phyloP scores from a whole-genome alignment of 495 filamentous ascomycete species.

The Penicillium cosmopolitanum region DNA sequence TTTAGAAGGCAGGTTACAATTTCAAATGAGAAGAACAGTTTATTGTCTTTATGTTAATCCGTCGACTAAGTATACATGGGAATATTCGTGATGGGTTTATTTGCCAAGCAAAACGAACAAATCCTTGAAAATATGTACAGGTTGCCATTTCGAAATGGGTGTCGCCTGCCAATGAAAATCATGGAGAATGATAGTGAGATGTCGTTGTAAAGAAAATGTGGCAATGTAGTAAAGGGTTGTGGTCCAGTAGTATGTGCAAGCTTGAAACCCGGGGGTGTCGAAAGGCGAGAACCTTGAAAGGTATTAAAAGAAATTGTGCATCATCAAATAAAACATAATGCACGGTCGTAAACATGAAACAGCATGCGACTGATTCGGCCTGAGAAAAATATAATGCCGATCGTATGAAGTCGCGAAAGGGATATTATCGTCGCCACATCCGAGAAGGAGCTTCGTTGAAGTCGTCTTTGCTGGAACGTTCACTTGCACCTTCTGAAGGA shows the following conservation, averaged over 20 bases:
- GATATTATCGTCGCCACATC: constrained; percentile 35
- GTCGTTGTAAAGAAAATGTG: neutral
- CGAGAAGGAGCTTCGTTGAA: constrained; percentile 23
- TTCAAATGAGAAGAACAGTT: neutral
- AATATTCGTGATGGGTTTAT: constrained; percentile 8
- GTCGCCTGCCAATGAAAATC: too few species aligned
- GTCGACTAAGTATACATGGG: constrained; percentile 15
- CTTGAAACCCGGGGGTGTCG: neutral
- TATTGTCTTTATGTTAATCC: neutral
- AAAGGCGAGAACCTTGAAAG: neutral
- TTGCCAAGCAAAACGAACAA: constrained; percentile 5
- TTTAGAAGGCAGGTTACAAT: neutral
- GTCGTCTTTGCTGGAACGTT: constrained; percentile 41
- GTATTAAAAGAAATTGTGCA: constrained; percentile 9
- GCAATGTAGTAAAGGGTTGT: neutral
- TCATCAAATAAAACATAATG: constrained; percentile 7
- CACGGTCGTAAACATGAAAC: constrained; percentile 11
- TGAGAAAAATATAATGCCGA: constrained; percentile 4
- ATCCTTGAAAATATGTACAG: constrained; percentile 21
- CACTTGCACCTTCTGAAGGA: constrained; percentile 29
- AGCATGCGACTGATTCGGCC: constrained; percentile 10
- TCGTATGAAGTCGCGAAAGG: constrained; percentile 1
- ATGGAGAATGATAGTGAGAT: neutral
- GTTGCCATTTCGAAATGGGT: neutral
- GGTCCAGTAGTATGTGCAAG: neutral